Percentiles rank a stretch among this genome's conserved stretches.
Evolutionary conservation across 805 yeast genomes (phyloP).

Genomic region (Ogataea paradorogensis): DNA sequence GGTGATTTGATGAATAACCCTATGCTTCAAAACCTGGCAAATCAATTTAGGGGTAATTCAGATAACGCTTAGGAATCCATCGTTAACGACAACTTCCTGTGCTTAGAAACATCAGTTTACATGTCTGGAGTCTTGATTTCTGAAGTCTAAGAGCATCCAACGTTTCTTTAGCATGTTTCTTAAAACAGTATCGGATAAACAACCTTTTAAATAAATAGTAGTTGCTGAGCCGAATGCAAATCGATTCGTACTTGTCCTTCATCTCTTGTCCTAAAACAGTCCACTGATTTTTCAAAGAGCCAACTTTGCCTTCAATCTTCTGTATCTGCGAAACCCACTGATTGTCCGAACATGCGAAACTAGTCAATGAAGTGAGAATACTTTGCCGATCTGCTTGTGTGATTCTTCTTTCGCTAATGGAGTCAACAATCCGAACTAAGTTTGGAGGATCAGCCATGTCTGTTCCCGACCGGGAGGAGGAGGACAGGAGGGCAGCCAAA

Average conservation of each 20-base stretch:
- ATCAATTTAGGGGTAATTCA: slow-evolving; percentile 60
- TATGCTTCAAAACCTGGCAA: slow-evolving; percentile 67
- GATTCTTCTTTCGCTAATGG: too few relatives aligned
- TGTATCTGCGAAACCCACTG: background rate
- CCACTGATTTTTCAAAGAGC: slow-evolving; percentile 20
- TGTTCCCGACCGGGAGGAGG: too few relatives aligned
- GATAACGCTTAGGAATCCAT: background rate
- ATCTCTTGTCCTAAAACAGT: slow-evolving; percentile 45
- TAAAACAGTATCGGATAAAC: slow-evolving; percentile 38
- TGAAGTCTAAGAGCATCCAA: slow-evolving; percentile 26
- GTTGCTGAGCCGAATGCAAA: slow-evolving; percentile 63
- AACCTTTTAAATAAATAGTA: slow-evolving; percentile 50
- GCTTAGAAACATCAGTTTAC: background rate
- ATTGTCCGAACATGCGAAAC: too few relatives aligned
- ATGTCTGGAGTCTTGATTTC: slow-evolving; percentile 17
- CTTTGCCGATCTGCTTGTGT: too few relatives aligned
- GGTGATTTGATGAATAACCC: slow-evolving; percentile 80
- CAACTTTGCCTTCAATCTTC: background rate
- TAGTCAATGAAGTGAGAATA: too few relatives aligned
- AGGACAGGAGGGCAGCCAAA: too few relatives aligned
- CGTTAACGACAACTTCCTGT: too few relatives aligned
- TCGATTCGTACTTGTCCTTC: slow-evolving; percentile 51
- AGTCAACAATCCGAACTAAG: too few relatives aligned
- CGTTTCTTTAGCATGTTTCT: slow-evolving; percentile 31
- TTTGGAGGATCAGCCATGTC: too few relatives aligned